phyloP scores from a whole-genome alignment of 495 filamentous ascomycete genomes.

The Neurospora discreta region DNA sequence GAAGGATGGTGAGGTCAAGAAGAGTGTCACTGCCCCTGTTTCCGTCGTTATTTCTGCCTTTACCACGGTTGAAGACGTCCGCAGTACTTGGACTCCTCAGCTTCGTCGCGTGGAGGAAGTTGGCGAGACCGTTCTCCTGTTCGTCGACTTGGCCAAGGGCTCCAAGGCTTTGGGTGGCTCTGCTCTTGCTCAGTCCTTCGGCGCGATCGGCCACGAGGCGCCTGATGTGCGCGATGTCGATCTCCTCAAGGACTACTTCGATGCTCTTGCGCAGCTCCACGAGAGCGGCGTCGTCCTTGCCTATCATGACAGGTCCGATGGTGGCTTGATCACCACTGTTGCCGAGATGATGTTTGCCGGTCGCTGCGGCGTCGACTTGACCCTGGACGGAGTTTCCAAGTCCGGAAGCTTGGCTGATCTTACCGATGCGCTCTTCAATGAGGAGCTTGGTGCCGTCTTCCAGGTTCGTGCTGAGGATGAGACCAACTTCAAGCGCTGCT shows the following conservation, averaged over 20 bases:
- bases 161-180: constrained; percentile 79
- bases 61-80: constrained; percentile 63
- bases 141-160: constrained; percentile 76
- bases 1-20: constrained; percentile 64
- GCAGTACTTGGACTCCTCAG: constrained; percentile 86
- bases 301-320: constrained; percentile 91
- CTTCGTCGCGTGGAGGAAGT: constrained; percentile 75
- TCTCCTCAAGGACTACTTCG: constrained; percentile 81
- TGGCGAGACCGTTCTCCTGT: constrained; percentile 80
- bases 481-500: constrained; percentile 75
- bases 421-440: constrained; percentile 77
- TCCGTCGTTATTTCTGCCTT: constrained; percentile 88
- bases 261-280: constrained; percentile 78
- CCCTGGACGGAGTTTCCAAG: constrained; percentile 59
- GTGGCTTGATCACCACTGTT: constrained; percentile 83
- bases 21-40: constrained; percentile 84
- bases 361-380: constrained; percentile 76
- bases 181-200: constrained; percentile 85
- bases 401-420: constrained; percentile 49
- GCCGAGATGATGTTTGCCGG: constrained; percentile 98
- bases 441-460: constrained; percentile 96
- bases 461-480: constrained; percentile 80
- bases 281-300: constrained; percentile 80
- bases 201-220: constrained; percentile 69
- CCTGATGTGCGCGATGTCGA: constrained; percentile 78